Evolutionary conservation across 768 basidiomycete species (phyloP).

Genomic region (Suillus tomentosus): DNA sequence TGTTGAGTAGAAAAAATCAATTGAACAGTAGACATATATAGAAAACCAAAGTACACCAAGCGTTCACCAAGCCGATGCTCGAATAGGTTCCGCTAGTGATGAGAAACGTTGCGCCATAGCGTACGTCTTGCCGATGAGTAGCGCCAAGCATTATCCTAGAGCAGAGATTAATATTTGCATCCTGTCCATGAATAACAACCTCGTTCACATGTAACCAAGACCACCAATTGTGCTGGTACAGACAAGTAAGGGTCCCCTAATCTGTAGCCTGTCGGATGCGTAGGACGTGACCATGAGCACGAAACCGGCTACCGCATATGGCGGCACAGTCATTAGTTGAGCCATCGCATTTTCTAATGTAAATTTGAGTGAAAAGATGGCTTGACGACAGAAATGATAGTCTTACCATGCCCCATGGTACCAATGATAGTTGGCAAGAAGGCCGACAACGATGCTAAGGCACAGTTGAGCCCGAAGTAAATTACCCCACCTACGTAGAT

Average conservation of each 20-base stretch:
- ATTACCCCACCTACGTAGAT: slow-evolving; percentile 51
- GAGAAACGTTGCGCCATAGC: slow-evolving; percentile 49
- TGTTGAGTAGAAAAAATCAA: slow-evolving; percentile 26
- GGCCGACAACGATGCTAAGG: slow-evolving; percentile 50
- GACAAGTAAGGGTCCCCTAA: slow-evolving; percentile 41
- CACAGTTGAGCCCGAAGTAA: slow-evolving; percentile 50
- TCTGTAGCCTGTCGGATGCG: slow-evolving; percentile 45
- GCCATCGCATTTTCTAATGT: slow-evolving; percentile 41
- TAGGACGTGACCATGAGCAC: slow-evolving; percentile 40
- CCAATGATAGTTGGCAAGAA: slow-evolving; percentile 59
- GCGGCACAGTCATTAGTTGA: slow-evolving; percentile 55
- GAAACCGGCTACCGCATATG: slow-evolving; percentile 47
- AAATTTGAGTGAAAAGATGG: neutral
- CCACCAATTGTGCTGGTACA: slow-evolving; percentile 35
- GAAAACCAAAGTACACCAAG: slow-evolving; percentile 42
- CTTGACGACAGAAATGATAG: neutral
- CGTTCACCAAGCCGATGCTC: slow-evolving; percentile 45
- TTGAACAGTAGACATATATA: neutral
- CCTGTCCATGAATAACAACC: neutral
- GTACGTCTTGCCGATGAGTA: slow-evolving; percentile 34
- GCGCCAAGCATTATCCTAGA: slow-evolving; percentile 38
- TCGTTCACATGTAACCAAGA: slow-evolving; percentile 43
- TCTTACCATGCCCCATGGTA: slow-evolving; percentile 49
- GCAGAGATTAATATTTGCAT: neutral
- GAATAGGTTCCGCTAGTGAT: slow-evolving; percentile 49